These are phyloP conservation scores for Didymella exigua DNA, from an alignment of 2,329 filamentous ascomycete genomes.

Conservation along the genomic window DNA sequence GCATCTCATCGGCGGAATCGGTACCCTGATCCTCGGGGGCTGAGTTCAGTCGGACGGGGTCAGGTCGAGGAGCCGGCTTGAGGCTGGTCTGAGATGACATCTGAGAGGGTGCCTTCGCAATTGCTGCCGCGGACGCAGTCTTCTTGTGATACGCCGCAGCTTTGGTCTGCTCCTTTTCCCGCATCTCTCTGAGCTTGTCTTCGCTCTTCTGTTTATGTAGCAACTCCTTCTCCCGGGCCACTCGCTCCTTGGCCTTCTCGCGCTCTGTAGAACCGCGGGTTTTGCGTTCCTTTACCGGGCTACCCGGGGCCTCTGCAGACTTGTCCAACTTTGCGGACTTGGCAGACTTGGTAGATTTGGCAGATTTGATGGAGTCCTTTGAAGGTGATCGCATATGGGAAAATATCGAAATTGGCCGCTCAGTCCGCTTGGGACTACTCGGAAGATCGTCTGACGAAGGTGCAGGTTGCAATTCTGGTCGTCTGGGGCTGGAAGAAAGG, in stretches of 20 bases:
- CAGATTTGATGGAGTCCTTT: conserved; percentile 43
- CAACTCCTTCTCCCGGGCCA: conserved; percentile 63
- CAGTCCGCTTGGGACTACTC: conserved; percentile 42
- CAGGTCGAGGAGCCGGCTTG: conserved; percentile 49
- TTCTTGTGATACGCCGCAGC: conserved; percentile 56
- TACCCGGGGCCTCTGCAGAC: conserved; percentile 34
- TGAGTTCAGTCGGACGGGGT: conserved; percentile 34
- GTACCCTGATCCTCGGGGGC: conserved; percentile 34
- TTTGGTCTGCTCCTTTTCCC: conserved; percentile 73
- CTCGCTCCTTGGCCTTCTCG: conserved; percentile 63
- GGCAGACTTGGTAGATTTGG: conserved; percentile 33
- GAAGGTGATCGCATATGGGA: conserved; percentile 45
- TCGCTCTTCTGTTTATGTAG: conserved; percentile 65
- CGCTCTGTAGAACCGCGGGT: conserved; percentile 66
- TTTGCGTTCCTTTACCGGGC: conserved; percentile 50
- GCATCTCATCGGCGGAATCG: conserved; percentile 59
- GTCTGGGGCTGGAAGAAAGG: conserved; percentile 46
- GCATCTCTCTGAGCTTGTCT: conserved; percentile 70
- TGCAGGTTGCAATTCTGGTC: conserved; percentile 32
- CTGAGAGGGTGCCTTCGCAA: conserved; percentile 58
- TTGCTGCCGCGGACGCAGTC: conserved; percentile 32
- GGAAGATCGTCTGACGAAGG: conserved; percentile 43
- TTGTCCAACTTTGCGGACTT: conserved; percentile 38
- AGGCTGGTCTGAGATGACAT: conserved; percentile 45
- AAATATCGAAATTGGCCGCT: conserved; percentile 41